These are phyloP conservation scores for Wallacemonas sp. DNA, from an alignment of 208 protist genomes.

Conservation along the genomic window DNA sequence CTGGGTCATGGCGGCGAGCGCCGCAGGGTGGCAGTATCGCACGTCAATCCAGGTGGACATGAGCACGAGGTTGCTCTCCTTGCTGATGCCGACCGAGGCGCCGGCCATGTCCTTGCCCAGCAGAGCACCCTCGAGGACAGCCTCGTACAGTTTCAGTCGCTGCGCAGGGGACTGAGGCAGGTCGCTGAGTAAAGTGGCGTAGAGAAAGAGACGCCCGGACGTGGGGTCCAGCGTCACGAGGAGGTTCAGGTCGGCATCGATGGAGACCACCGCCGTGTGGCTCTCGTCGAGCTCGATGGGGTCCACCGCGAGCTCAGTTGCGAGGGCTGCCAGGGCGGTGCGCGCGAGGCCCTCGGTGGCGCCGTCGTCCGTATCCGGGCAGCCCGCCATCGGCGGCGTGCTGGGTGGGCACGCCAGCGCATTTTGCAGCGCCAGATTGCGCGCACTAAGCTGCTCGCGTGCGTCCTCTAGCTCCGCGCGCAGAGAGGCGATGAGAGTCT, in stretches of 20 bases:
- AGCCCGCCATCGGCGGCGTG: no score
- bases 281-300: slow-evolving; percentile 56
- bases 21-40: slow-evolving; percentile 41
- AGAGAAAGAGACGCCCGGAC: slow-evolving; percentile 74
- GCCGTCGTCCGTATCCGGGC: no score
- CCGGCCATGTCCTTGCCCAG: slow-evolving; percentile 82
- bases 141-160: slow-evolving; percentile 66
- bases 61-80: slow-evolving; percentile 63
- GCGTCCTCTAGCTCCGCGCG: slow-evolving; percentile 31
- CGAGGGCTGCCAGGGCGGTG: slow-evolving; percentile 28
- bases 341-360: slow-evolving; percentile 22
- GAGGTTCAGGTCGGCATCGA: slow-evolving; percentile 38
- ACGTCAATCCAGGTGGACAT: slow-evolving; percentile 74
- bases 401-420: no score
- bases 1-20: slow-evolving; percentile 43
- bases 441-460: not conserved
- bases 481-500: slow-evolving; percentile 34
- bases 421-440: no score
- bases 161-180: slow-evolving; percentile 37
- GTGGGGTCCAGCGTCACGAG: slow-evolving; percentile 76
- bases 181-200: slow-evolving; percentile 68
- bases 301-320: slow-evolving; percentile 24
- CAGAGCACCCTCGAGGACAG: slow-evolving; percentile 70
- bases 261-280: slow-evolving; percentile 64
- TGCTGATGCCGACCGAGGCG: slow-evolving; percentile 69